Percentiles rank a stretch among this genome's conserved stretches.
These are phyloP conservation scores for Sonneratia alba DNA, from an alignment of 345 rosid species.

Conservation along the genomic window DNA sequence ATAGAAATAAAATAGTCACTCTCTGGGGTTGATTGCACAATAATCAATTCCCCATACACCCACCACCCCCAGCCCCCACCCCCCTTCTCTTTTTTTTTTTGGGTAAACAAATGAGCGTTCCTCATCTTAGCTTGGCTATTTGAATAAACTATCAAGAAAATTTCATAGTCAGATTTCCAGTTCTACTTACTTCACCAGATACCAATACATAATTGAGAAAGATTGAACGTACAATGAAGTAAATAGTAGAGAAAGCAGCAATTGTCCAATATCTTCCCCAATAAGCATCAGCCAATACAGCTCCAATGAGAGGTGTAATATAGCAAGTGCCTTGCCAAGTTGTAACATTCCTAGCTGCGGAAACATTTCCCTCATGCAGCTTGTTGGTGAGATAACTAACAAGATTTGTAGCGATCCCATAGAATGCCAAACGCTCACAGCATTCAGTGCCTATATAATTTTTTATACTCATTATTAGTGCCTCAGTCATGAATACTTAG, in stretches of 20 bases:
- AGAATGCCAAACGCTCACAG: constrained; percentile 89
- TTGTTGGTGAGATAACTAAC: constrained; percentile 76
- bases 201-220: not conserved
- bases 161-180: too few relatives aligned
- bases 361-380: constrained; percentile 78
- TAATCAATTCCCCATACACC: too few relatives aligned
- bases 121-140: not conserved
- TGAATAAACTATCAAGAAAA: too few relatives aligned
- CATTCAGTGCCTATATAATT: constrained; percentile 64
- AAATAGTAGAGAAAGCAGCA: constrained; percentile 70
- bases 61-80: too few relatives aligned
- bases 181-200: too few relatives aligned
- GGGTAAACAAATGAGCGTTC: too few relatives aligned
- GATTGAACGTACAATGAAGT: constrained; percentile 44
- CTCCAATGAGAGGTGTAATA: constrained; percentile 87
- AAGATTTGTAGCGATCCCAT: constrained; percentile 82
- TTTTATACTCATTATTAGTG: constrained; percentile 7
- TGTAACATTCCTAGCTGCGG: constrained; percentile 81
- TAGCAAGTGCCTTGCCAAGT: constrained; percentile 94
- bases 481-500: not conserved
- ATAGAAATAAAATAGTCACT: not conserved
- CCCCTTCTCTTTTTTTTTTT: too few relatives aligned
- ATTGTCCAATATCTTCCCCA: constrained; percentile 99
- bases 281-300: constrained; percentile 82
- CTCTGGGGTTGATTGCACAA: not conserved